Percentiles rank a stretch among this genome's conserved stretches.
Evolutionary conservation across 768 basidiomycete species (phyloP).

Genomic region (Antrodiella citrinella): DNA sequence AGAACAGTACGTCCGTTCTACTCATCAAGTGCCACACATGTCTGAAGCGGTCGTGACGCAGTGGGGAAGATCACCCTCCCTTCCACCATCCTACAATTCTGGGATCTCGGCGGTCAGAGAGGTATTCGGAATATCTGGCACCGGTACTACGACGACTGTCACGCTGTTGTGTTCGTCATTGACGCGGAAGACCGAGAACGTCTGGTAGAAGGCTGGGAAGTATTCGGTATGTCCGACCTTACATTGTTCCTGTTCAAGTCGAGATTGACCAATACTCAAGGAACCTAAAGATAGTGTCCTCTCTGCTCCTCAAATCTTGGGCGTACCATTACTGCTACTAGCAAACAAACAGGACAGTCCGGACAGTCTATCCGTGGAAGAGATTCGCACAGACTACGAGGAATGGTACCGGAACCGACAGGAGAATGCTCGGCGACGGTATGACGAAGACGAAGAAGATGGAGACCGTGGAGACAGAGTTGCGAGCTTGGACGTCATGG

Average conservation of each 20-base stretch:
- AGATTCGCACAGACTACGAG: slow-evolving; percentile 85
- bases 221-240: slow-evolving; percentile 65
- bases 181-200: slow-evolving; percentile 89
- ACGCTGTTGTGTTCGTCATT: slow-evolving; percentile 92
- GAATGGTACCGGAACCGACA: slow-evolving; percentile 76
- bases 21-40: background rate
- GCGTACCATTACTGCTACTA: slow-evolving; percentile 82
- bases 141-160: slow-evolving; percentile 92
- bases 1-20: slow-evolving; percentile 68
- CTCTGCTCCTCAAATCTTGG: slow-evolving; percentile 82
- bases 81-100: slow-evolving; percentile 91
- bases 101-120: slow-evolving; percentile 92
- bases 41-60: slow-evolving; percentile 26
- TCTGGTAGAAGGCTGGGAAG: slow-evolving; percentile 92
- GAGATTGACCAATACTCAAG: slow-evolving; percentile 11
- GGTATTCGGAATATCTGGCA: slow-evolving; percentile 95
- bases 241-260: background rate
- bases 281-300: slow-evolving; percentile 65
- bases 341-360: slow-evolving; percentile 96
- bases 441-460: slow-evolving; percentile 31
- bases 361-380: slow-evolving; percentile 73
- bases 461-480: slow-evolving; percentile 27
- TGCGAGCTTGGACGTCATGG: slow-evolving; percentile 62
- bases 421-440: slow-evolving; percentile 47
- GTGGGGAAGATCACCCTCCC: slow-evolving; percentile 92